Evolutionary conservation across 108 stramenopile genomes (phyloP).

Genomic region (Skeletonema marinoi): DNA sequence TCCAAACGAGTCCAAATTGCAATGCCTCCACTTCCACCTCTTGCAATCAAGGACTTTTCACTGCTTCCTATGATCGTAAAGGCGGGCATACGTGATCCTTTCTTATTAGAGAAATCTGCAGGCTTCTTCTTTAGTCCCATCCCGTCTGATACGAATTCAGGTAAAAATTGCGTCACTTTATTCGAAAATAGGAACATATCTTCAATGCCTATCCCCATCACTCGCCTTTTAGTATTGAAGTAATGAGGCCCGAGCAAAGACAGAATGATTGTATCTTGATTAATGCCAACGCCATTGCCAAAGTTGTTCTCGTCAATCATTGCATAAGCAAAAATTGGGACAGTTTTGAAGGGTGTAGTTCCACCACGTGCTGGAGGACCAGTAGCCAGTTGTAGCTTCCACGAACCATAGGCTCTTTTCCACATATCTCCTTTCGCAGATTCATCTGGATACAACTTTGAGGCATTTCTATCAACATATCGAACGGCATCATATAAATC

Average conservation of each 20-base stretch:
- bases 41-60: conserved; percentile 63
- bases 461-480: conserved; percentile 60
- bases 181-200: conserved; percentile 56
- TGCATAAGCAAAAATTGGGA: conserved; percentile 73
- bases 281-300: conserved; percentile 67
- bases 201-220: conserved; percentile 65
- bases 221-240: conserved; percentile 48
- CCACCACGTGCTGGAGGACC: conserved; percentile 42
- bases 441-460: conserved; percentile 52
- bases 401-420: conserved; percentile 60
- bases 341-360: conserved; percentile 53
- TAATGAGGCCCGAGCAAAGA: conserved; percentile 62
- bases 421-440: conserved; percentile 51
- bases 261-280: conserved; percentile 46
- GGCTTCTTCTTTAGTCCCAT: conserved; percentile 61
- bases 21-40: conserved; percentile 67
- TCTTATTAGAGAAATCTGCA: conserved; percentile 7
- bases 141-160: conserved; percentile 48
- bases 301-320: conserved; percentile 63
- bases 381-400: conserved; percentile 64
- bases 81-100: conserved; percentile 54
- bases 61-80: conserved; percentile 70
- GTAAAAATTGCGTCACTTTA: conserved; percentile 46
- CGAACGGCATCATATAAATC: conserved; percentile 62
- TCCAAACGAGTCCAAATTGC: conserved; percentile 70